phyloP scores from a whole-genome alignment of 371 early-diverging fungal genomes.

The Funneliformis caledonium region DNA sequence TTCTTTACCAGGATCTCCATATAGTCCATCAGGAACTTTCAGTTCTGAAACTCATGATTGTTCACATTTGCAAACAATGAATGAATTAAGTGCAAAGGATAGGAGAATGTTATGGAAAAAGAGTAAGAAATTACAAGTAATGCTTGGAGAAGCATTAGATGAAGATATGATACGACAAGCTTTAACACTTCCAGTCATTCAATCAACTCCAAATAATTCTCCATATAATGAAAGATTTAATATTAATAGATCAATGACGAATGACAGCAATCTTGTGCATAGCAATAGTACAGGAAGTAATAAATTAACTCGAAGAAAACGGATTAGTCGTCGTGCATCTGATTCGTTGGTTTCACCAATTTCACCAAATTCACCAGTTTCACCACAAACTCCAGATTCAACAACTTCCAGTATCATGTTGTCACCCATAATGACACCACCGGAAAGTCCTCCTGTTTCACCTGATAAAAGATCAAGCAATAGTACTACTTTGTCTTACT shows the following conservation, averaged over 20 bases:
- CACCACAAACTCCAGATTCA: not conserved
- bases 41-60: not conserved
- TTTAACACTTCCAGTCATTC: constrained; percentile 25
- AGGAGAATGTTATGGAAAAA: constrained; percentile 36
- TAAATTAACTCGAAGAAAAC: not conserved
- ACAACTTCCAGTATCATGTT: not conserved
- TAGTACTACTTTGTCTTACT: not conserved
- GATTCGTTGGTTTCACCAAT: constrained; percentile 35
- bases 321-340: constrained; percentile 26
- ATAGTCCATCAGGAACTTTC: not conserved
- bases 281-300: not conserved
- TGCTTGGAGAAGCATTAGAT: constrained; percentile 42
- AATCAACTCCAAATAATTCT: not conserved
- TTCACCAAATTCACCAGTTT: not conserved
- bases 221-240: not conserved
- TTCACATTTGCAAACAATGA: constrained; percentile 10
- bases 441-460: not conserved
- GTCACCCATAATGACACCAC: not conserved
- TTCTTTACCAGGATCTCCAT: constrained; percentile 6
- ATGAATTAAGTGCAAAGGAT: constrained; percentile 38
- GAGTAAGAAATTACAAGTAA: constrained; percentile 35
- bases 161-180: constrained; percentile 37
- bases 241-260: not conserved
- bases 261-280: not conserved
- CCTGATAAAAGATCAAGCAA: not conserved